Evolutionary conservation across 2,329 filamentous ascomycete species (phyloP), one percentile per base, ranked within the genome.

Genomic region (Rhinocladiella similis): DNA sequence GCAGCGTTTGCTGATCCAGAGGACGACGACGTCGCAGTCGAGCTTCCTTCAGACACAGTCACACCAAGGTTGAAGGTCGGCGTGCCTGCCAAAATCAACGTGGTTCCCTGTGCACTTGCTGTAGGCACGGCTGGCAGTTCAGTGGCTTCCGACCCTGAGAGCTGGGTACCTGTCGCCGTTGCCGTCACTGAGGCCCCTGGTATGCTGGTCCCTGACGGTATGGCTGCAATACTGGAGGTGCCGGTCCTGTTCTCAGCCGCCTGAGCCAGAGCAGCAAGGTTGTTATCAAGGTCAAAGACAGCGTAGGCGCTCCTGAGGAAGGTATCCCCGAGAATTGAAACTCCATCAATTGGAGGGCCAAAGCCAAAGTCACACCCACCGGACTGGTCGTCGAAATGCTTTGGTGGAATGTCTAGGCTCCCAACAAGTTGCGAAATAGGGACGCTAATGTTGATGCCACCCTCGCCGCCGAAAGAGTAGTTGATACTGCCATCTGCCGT

Each of bases 301-400:
- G 89, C 80, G 64, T 91, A 91, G 0, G 87, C 87, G 36, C 84
- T 87, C 47, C 88, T 79, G 53, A 91, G 74, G 69, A 91, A 91
- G 0, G 87, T 88, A 67, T 91, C 88, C n/a, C 88, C 88, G 18
- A 91, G 73, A 3, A 90, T 83, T 41, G 79, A 78, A 19, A 80
- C 78, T 20, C 79, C 76, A 1, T 70, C 64, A 4, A 77, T 79
- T 1, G 84, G 78, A 1, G 85, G 83, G 2, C 80, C 77, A 59
- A 90, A 80, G 51, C 87, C 88, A 65, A 90, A 88, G 38, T 86
- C 75, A 62, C 88, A 90, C 9, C 83, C 81, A 1, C 75, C 66
- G 12, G 72, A 72, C 53, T 81, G 81, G 63, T 85, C 75, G 20
- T 69, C 67, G 66, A 85, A 84, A 0, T 70, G 74, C 3, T 80